phyloP scores from a whole-genome alignment of 495 filamentous ascomycete genomes.

The Pseudotulostoma volvatum region DNA sequence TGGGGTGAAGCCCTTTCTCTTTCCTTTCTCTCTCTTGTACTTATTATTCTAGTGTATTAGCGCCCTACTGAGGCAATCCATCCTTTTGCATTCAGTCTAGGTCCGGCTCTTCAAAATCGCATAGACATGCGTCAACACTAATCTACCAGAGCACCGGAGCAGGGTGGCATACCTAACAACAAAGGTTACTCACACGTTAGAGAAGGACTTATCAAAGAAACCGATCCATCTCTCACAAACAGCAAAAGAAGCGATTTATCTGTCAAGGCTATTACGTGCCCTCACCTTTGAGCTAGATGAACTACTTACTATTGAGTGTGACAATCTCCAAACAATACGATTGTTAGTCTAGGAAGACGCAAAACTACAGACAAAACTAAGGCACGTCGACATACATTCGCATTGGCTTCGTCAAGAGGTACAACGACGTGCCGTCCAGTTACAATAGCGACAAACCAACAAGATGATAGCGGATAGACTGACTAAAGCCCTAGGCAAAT shows the following conservation, averaged over 20 bases:
- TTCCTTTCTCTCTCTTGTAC: no score
- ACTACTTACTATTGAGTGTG: neutral
- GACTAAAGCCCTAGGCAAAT: neutral
- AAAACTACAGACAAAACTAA: neutral
- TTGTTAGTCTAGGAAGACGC: neutral
- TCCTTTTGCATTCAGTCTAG: no score
- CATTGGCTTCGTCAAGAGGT: neutral
- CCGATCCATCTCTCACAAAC: neutral
- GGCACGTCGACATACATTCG: neutral
- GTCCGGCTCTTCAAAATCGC: no score
- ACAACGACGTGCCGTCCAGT: neutral
- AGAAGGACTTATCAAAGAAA: no score
- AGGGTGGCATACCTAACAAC: no score
- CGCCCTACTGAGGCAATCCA: no score
- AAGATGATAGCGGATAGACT: neutral
- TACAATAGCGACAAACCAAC: neutral
- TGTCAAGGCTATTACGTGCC: neutral
- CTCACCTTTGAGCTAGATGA: neutral
- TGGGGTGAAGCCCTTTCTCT: no score
- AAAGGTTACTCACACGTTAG: no score
- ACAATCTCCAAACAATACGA: neutral
- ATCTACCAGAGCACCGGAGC: no score
- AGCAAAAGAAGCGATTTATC: neutral
- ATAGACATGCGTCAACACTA: no score
- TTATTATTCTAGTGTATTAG: no score